These are phyloP conservation scores for Ophiostoma perfectum DNA, from an alignment of 2,329 filamentous ascomycete genomes.

Conservation along the genomic window DNA sequence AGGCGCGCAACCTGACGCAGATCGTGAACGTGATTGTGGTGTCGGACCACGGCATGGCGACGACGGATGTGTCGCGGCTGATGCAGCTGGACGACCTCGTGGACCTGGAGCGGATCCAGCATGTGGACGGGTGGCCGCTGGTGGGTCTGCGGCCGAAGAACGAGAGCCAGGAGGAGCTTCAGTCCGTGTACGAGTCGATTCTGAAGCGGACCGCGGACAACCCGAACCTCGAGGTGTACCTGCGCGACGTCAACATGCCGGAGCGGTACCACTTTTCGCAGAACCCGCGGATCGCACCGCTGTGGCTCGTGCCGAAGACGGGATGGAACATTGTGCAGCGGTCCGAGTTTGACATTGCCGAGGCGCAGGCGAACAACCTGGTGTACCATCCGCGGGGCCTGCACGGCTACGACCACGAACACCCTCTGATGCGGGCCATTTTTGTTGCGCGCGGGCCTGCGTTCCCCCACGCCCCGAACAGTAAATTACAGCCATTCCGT, in stretches of 20 bases:
- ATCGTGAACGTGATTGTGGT: conserved; percentile 96
- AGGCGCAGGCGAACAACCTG: conserved; percentile 57
- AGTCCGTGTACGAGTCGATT: conserved; percentile 59
- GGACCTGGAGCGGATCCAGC: conserved; percentile 69
- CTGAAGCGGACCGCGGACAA: conserved; percentile 53
- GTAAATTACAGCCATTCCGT: conserved; percentile 68
- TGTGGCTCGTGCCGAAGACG: conserved; percentile 89
- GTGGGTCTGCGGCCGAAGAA: conserved; percentile 80
- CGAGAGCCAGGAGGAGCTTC: conserved; percentile 50
- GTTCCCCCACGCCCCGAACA: conserved; percentile 80
- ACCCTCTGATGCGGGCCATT: conserved; percentile 93
- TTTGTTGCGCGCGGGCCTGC: conserved; percentile 89
- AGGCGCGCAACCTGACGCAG: conserved; percentile 73
- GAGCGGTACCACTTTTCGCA: conserved; percentile 84
- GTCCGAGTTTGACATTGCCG: conserved; percentile 68
- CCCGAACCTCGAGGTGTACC: conserved; percentile 77
- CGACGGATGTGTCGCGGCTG: conserved; percentile 72
- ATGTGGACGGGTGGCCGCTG: conserved; percentile 90
- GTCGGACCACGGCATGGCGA: conserved; percentile 97
- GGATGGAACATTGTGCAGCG: conserved; percentile 88
- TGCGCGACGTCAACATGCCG: conserved; percentile 83
- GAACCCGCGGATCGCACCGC: conserved; percentile 82
- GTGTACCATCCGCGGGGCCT: conserved; percentile 77
- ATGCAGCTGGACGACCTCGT: conserved; percentile 88
- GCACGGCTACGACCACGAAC: conserved; percentile 91